Evolutionary conservation across 805 yeast genomes (phyloP).

Genomic region (Metschnikowia orientalis): DNA sequence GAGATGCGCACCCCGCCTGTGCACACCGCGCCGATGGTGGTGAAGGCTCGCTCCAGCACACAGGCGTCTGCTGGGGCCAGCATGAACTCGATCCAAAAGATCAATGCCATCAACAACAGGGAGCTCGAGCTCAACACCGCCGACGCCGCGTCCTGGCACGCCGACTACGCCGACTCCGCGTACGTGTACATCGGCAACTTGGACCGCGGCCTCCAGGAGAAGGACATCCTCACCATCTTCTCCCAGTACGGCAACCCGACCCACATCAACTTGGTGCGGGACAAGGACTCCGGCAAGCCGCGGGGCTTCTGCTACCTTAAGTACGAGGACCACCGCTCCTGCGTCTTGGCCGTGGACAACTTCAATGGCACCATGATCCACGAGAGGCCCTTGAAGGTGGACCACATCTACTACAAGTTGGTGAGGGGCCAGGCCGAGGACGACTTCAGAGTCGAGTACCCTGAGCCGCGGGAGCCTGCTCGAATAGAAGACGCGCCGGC

Average conservation of each 20-base stretch:
- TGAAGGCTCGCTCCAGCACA: neutral
- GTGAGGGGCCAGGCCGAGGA: conserved; percentile 49
- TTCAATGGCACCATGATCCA: conserved; percentile 63
- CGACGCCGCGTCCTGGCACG: conserved; percentile 80
- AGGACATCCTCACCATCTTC: conserved; percentile 71
- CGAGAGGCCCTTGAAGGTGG: conserved; percentile 53
- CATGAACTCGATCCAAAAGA: conserved; percentile 40
- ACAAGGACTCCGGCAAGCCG: conserved; percentile 58
- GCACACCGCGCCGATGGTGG: too few species aligned
- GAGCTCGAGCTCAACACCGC: conserved; percentile 63
- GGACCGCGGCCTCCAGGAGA: conserved; percentile 61
- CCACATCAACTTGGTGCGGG: conserved; percentile 65
- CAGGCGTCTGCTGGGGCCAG: neutral
- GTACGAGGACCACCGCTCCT: conserved; percentile 75
- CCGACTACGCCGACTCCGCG: conserved; percentile 72
- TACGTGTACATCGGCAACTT: conserved; percentile 75
- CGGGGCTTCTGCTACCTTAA: conserved; percentile 78
- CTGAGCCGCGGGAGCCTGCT: conserved; percentile 12
- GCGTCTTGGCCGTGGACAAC: conserved; percentile 85
- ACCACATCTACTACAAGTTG: conserved; percentile 63
- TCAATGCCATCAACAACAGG: conserved; percentile 55
- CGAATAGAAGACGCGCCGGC: neutral
- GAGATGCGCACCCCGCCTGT: conserved; percentile 4
- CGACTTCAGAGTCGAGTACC: conserved; percentile 31
- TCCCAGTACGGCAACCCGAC: conserved; percentile 89